Evolutionary conservation across 176 grass and related monocot species (phyloP).

Genomic region (Aegilops bicornis): DNA sequence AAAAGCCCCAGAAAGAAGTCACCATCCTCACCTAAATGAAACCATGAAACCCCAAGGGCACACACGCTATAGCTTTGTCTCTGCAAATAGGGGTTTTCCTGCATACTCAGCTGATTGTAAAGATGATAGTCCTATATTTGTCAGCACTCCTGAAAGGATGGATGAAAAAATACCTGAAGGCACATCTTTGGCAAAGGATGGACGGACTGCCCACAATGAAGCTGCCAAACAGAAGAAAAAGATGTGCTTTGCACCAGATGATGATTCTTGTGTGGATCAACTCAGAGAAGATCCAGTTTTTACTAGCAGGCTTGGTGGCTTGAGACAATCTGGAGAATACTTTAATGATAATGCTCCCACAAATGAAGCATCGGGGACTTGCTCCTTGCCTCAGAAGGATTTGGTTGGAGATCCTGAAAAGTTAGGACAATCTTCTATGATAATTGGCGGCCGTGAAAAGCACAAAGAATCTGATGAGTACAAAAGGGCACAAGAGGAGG

Average conservation of each 20-base stretch:
- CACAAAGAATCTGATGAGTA: constrained; percentile 87
- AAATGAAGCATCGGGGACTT: background rate
- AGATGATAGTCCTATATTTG: constrained; percentile 25
- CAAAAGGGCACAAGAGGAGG: constrained; percentile 67
- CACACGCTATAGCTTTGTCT: background rate
- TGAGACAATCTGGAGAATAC: constrained; percentile 8
- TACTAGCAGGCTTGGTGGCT: constrained; percentile 12
- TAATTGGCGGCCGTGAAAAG: constrained; percentile 70
- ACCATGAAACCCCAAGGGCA: background rate
- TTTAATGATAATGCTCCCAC: constrained; percentile 2
- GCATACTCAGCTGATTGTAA: constrained; percentile 27
- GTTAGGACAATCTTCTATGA: background rate
- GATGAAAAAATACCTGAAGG: constrained; percentile 39
- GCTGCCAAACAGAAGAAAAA: constrained; percentile 28
- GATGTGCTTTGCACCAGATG: background rate
- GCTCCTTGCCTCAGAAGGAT: constrained; percentile 10
- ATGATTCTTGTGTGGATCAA: constrained; percentile 3
- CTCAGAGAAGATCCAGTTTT: constrained; percentile 10
- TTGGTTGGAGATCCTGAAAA: constrained; percentile 15
- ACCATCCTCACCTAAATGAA: background rate
- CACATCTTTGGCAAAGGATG: constrained; percentile 8
- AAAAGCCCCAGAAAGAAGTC: constrained; percentile 25
- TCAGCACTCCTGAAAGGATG: constrained; percentile 42
- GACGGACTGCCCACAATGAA: constrained; percentile 7
- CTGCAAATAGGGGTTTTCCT: constrained; percentile 32